Evolutionary conservation across 208 protist genomes (phyloP).

Genomic region (Crithidia mellificae): DNA sequence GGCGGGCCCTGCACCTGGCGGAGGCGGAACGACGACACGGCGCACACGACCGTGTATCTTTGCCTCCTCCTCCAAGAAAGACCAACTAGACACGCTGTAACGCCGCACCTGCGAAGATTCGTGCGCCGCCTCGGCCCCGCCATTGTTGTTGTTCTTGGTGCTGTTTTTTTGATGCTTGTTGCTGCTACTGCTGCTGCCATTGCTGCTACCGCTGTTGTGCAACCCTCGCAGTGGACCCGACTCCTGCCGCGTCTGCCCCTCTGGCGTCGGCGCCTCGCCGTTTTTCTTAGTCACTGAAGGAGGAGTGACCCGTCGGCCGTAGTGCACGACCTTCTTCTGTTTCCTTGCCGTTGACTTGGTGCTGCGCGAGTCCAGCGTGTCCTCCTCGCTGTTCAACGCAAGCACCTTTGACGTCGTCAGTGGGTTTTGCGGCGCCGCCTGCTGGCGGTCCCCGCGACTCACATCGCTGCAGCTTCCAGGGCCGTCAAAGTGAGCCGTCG

Average conservation of each 20-base stretch:
- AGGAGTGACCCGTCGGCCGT: not conserved
- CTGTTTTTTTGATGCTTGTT: no score
- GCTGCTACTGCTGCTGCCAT: not conserved
- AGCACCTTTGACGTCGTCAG: conserved; percentile 6
- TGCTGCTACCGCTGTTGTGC: not conserved
- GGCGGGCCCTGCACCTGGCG: not conserved
- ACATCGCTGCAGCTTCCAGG: not conserved
- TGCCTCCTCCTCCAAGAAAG: conserved; percentile 17
- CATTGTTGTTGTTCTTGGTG: not conserved
- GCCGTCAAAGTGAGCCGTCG: not conserved
- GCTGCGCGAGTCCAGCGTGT: not conserved
- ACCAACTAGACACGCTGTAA: conserved; percentile 14
- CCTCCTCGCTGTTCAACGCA: not conserved
- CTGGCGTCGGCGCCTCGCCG: not conserved
- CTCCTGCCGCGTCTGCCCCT: not conserved
- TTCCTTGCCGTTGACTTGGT: not conserved
- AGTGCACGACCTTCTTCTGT: not conserved
- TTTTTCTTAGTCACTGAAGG: not conserved
- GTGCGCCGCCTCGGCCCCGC: not conserved
- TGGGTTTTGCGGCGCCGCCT: not conserved
- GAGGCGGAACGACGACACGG: not conserved
- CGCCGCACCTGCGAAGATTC: conserved; percentile 4
- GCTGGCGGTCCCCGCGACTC: not conserved
- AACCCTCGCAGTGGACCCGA: no score
- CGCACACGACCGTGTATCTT: conserved; percentile 3